Base-by-base conservation (phyloP, 495 filamentous ascomycete genomes). In the Cryomyces antarcticus region DNA sequence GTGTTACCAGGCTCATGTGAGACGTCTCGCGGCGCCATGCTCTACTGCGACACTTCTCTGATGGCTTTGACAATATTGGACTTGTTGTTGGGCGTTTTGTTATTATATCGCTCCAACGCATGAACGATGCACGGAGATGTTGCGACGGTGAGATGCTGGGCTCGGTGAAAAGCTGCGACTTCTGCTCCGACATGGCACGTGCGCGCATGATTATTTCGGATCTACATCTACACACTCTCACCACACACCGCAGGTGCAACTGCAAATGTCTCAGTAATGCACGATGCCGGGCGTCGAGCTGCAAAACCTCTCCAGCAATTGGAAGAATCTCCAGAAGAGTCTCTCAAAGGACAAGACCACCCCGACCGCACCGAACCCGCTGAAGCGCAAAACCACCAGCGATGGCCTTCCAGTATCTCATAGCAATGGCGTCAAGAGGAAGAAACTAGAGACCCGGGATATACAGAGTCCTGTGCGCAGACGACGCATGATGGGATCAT, bases 371-470 rank as follows among this genome's bases (percentile, higher is more conserved):
- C 39, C 34, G 24, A 49, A 50, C 39, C 46, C 45, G 28, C 12
- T 45, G 43, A 54, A 51, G 30, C 49, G 57, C 38, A 62, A 61
- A 42, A 52, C 52, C 34, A 5, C n/a, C 1, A 38, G 44, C 11
- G 34, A 46, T 12, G 9, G 35, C 29, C 31, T 35, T 28, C 39
- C 38, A 36, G 24, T 7, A 37, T 31, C 28, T 13, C 31, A 10
- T 7, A 7, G 11, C 35, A 39, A 64, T 62, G 64, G 56, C 56
- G 28, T 43, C 45, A 85, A 85, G 61, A 84, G 78, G 78, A 78
- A 80, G 53, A 81, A 75, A 58, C 66, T 83, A 45, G 77, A 82
- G 45, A n/a, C 40, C n/a, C 33, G 45, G 12, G 49, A 41, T 27
- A 11, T 7, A 39, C 10, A 39, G 7, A 2, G 24, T 12, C 33